phyloP scores from a whole-genome alignment of 2,329 filamentous ascomycete genomes.

The Penicillium aurantiogriseum region DNA sequence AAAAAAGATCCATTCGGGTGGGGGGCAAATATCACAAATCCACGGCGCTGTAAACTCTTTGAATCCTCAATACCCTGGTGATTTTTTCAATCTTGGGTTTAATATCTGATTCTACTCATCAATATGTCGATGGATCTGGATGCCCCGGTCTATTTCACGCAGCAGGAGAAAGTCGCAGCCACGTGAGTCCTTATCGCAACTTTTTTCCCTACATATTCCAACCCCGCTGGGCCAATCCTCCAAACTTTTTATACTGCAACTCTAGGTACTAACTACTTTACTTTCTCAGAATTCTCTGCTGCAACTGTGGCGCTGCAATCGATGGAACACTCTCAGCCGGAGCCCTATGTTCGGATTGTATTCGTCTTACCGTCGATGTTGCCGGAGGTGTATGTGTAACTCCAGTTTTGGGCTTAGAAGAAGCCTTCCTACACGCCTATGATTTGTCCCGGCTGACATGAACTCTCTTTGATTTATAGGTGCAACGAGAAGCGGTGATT shows the following conservation, averaged over 20 bases:
- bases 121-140: conserved; percentile 57
- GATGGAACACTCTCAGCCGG: conserved; percentile 84
- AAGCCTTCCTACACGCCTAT: neutral
- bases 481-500: conserved; percentile 84
- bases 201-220: conserved; percentile 6
- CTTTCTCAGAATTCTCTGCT: conserved; percentile 79
- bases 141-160: conserved; percentile 52
- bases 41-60: conserved; percentile 3
- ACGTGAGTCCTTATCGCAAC: conserved; percentile 48
- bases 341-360: conserved; percentile 91
- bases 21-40: conserved; percentile 30
- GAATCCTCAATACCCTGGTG: conserved; percentile 6
- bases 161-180: conserved; percentile 46
- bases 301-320: conserved; percentile 94
- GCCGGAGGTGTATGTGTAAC: conserved; percentile 62
- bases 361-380: conserved; percentile 92
- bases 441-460: neutral
- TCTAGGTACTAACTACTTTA: neutral
- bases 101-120: conserved; percentile 11
- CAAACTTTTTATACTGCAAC: neutral
- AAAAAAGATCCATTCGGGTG: conserved; percentile 23
- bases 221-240: neutral
- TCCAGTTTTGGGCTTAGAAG: neutral
- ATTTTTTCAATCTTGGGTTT: neutral
- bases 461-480: neutral